Evolutionary conservation across 768 basidiomycete species (phyloP), one percentile per base, ranked within the genome.

Genomic region (Tulasnella sp.): DNA sequence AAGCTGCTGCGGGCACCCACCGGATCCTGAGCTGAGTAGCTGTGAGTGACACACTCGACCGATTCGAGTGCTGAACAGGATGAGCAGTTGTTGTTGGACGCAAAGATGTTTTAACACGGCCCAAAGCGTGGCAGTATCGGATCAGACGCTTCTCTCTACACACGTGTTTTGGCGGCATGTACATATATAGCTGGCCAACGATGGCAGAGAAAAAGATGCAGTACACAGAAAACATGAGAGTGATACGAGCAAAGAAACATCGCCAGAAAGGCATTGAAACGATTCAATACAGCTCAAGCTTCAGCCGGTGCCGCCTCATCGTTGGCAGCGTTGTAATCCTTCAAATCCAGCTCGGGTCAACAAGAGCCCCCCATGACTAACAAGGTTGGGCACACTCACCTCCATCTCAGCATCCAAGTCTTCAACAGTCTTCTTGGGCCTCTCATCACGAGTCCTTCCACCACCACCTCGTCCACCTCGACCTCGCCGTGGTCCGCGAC

Each of bases 351-450:
- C 34, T 40, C 19, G 22, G 22, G 58, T 73, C 25, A 70, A 15
- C 64, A 72, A 69, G n/a, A 15, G 4, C 25, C 34, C 19, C 38
- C 3, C 3, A 8, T n/a, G 14, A 22, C 36, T 19, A 67, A 38
- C 29, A 22, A 34, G 29, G 45, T 4, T 49, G 67, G 3, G 25
- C 1, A 9, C 6, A 82, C 89, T 52, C 77, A 97, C 97, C 89
- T 92, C 93, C 97, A 99, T 99, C 86, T 99, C 97, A 11, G 96
- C 95, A 82, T 99, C 97, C 67, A 99, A 88, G 82, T 96, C 94
- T 42, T 93, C 97, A 2, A 86, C 93, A 25, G 89, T 89, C 86
- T 75, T 75, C 76, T 86, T 85, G 3, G 92, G 89, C 79, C 94
- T 86, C 74, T 92, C 90, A 67, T 75, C 52, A 34, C 52, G 40